Conservation (phyloP, 2,329 filamentous ascomycete species). For the Colletotrichum sp. region DNA sequence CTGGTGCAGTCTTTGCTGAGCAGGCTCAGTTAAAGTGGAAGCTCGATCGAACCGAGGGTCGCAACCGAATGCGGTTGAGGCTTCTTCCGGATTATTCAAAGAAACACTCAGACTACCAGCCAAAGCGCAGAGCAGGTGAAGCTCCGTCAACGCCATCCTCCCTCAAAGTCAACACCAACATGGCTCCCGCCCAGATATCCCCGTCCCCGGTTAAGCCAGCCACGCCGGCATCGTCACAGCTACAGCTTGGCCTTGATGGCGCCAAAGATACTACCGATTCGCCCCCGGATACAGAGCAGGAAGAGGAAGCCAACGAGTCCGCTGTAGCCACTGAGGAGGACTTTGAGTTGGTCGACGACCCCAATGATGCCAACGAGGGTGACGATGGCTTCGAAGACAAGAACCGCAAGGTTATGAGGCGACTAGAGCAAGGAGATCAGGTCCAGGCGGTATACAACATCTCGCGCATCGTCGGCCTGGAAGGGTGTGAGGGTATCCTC, state of each 20-base stretch:
- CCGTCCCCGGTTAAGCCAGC: conserved; percentile 26
- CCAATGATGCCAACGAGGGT: conserved; percentile 78
- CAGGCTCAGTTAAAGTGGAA: conserved; percentile 78
- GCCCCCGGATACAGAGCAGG: conserved; percentile 28
- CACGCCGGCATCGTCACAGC: conserved; percentile 24
- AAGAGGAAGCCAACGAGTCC: conserved; percentile 28
- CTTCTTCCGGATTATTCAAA: conserved; percentile 78
- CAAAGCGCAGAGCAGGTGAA: conserved; percentile 68
- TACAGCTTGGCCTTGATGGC: conserved; percentile 21
- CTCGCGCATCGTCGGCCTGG: conserved; percentile 90
- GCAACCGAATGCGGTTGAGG: conserved; percentile 91
- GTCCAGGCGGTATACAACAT: conserved; percentile 96
- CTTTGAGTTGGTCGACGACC: conserved; percentile 95
- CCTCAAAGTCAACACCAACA: conserved; percentile 24
- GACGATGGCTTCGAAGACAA: conserved; percentile 91
- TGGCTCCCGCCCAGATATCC: conserved; percentile 3
- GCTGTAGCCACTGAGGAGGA: conserved; percentile 74
- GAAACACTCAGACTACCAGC: conserved; percentile 77
- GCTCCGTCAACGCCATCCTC: conserved; percentile 4
- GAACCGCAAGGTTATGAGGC: conserved; percentile 96
- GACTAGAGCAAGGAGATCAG: conserved; percentile 85
- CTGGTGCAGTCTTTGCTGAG: conserved; percentile 80
- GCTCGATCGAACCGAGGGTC: conserved; percentile 92
- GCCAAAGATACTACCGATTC: conserved; percentile 11
- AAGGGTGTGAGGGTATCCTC: conserved; percentile 90